Conservation (phyloP, 345 rosid species). For the Eucalyptus sp. region DNA sequence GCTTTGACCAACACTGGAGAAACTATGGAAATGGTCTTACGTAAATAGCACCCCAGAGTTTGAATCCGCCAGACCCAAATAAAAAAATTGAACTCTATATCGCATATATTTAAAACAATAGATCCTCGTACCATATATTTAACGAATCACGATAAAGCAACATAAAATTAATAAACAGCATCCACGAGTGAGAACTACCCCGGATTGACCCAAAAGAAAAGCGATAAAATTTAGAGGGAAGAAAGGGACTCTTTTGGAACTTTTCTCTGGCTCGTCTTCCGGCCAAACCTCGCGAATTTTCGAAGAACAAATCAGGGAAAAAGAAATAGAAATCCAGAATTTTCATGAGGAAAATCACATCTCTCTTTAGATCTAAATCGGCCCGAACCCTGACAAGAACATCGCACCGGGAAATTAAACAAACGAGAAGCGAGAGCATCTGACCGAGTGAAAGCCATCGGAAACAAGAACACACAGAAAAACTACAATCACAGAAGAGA, state of each 20-base stretch:
- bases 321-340: not conserved
- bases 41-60: not conserved
- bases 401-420: not conserved
- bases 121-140: not conserved
- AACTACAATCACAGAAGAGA: not conserved
- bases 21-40: not conserved
- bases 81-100: not conserved
- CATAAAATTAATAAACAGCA: not conserved
- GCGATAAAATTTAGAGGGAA: not conserved
- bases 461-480: not conserved
- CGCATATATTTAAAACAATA: not conserved
- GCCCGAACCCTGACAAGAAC: not conserved
- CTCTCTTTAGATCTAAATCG: not conserved
- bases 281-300: not conserved
- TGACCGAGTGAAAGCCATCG: not conserved
- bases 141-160: not conserved
- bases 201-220: not conserved
- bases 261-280: not conserved
- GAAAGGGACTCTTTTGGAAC: not conserved
- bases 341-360: not conserved
- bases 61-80: not conserved
- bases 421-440: not conserved
- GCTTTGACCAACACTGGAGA: not conserved
- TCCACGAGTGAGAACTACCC: not conserved
- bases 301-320: not conserved